Conservation (phyloP, 148 eudicot genomes). For the Rhododendron griersonianum region DNA sequence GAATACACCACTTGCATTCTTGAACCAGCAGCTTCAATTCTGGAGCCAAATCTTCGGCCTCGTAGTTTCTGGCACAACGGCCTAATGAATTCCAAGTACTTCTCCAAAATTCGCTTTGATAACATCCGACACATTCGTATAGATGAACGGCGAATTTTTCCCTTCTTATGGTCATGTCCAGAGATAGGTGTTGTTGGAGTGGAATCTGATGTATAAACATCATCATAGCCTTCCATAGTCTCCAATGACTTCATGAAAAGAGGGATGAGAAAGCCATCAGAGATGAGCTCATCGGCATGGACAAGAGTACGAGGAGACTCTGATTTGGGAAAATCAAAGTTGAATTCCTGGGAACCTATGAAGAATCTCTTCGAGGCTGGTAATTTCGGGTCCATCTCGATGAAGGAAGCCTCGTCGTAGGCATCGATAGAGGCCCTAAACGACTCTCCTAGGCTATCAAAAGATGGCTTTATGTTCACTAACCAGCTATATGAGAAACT, state of each 20-base stretch:
- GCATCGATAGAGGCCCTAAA: slow-evolving; percentile 52
- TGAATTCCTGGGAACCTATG: slow-evolving; percentile 41
- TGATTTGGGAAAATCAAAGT: slow-evolving; percentile 44
- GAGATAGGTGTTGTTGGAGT: slow-evolving; percentile 16
- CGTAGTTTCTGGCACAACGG: slow-evolving; percentile 49
- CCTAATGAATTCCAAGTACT: slow-evolving; percentile 44
- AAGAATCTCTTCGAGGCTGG: slow-evolving; percentile 74
- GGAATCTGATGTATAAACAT: slow-evolving; percentile 18
- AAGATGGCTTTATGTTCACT: slow-evolving; percentile 60
- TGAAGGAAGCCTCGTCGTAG: slow-evolving; percentile 58
- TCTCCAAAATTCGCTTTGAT: slow-evolving; percentile 49
- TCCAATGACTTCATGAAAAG: slow-evolving; percentile 33
- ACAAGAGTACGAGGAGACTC: slow-evolving; percentile 35
- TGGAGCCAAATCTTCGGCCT: slow-evolving; percentile 26
- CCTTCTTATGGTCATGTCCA: slow-evolving; percentile 13
- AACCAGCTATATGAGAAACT: slow-evolving; percentile 85
- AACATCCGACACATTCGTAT: slow-evolving; percentile 55
- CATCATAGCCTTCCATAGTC: slow-evolving; percentile 16
- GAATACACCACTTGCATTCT: slow-evolving; percentile 29
- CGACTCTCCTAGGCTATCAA: slow-evolving; percentile 54
- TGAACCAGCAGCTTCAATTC: slow-evolving; percentile 21
- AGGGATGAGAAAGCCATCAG: slow-evolving; percentile 57
- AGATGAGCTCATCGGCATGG: slow-evolving; percentile 71
- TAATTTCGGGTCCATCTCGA: slow-evolving; percentile 84
- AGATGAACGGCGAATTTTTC: slow-evolving; percentile 43